phyloP scores from a whole-genome alignment of 108 stramenopile genomes.

The Stephanodiscus triporus region DNA sequence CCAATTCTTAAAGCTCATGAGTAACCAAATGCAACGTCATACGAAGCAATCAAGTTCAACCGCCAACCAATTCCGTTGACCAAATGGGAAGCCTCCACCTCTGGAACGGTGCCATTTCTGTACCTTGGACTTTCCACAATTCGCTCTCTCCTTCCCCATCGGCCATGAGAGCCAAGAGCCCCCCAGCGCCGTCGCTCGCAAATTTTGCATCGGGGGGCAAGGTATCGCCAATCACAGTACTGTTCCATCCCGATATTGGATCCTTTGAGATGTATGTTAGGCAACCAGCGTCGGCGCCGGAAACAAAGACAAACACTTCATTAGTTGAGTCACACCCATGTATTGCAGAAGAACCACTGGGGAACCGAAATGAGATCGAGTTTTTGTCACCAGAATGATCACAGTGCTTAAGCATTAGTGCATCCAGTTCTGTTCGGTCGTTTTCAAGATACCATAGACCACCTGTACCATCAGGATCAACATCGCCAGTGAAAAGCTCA shows the following conservation, averaged over 20 bases:
- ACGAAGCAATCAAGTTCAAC: not conserved
- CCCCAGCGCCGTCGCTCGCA: not conserved
- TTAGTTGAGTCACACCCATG: not conserved
- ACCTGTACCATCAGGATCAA: not conserved
- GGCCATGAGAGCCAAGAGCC: not conserved
- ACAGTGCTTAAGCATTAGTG: not conserved
- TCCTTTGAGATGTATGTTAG: conserved; percentile 3
- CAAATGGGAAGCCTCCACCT: not conserved
- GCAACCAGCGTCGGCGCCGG: not conserved
- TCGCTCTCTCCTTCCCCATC: not conserved
- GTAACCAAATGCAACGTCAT: too few relatives aligned
- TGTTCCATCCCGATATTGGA: not conserved
- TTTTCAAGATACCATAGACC: not conserved
- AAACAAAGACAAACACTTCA: not conserved
- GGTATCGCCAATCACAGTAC: not conserved
- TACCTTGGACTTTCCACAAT: not conserved
- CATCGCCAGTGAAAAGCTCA: not conserved
- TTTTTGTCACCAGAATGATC: not conserved
- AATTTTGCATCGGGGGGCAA: not conserved
- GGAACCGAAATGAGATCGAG: not conserved
- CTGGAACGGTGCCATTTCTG: not conserved
- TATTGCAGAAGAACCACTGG: not conserved
- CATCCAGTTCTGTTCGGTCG: not conserved
- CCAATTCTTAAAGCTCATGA: too few relatives aligned
- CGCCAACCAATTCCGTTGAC: not conserved